A percentile compares a stretch with the other conserved stretches of the same genome.
phyloP scores from a whole-genome alignment of 1,139 yeast genomes.

The Pichia sp. region DNA sequence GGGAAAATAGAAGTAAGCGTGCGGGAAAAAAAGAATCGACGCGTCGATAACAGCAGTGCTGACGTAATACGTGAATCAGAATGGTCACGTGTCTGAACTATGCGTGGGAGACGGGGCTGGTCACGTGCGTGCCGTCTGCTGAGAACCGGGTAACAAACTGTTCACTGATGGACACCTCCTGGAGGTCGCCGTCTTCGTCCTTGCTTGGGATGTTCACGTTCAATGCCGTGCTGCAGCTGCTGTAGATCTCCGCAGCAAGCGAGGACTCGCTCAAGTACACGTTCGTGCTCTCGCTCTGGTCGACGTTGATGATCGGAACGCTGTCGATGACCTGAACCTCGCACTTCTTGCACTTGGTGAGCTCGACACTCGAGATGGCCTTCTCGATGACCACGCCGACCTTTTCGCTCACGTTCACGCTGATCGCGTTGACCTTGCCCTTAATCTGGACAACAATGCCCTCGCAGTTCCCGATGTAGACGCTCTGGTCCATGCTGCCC shows the following conservation, averaged over 20 bases:
- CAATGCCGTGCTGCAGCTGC: constrained; percentile 79
- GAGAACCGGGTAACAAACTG: constrained; percentile 65
- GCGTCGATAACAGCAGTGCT: constrained; percentile 43
- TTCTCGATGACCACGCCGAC: constrained; percentile 79
- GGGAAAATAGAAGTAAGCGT: neutral
- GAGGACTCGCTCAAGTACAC: constrained; percentile 73
- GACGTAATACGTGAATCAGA: neutral
- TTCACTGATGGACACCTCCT: constrained; percentile 81
- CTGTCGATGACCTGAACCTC: constrained; percentile 80
- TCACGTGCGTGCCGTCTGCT: constrained; percentile 41
- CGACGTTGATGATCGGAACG: constrained; percentile 80
- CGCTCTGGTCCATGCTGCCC: constrained; percentile 81
- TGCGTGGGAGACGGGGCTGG: constrained; percentile 41
- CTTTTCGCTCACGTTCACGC: constrained; percentile 67
- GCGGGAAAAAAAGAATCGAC: neutral
- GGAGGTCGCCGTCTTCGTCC: constrained; percentile 52
- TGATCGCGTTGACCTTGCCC: constrained; percentile 89
- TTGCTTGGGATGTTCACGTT: constrained; percentile 79
- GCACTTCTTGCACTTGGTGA: constrained; percentile 75
- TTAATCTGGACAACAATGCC: constrained; percentile 73
- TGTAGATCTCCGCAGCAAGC: constrained; percentile 69
- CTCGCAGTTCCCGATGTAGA: constrained; percentile 77
- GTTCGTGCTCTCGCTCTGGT: constrained; percentile 83
- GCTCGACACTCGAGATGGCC: constrained; percentile 81
- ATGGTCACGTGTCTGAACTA: neutral